Evolutionary conservation across 352 stramenopile species (phyloP), one percentile per base, ranked within the genome.

Genomic region (Phytopythium chamaehyphon): DNA sequence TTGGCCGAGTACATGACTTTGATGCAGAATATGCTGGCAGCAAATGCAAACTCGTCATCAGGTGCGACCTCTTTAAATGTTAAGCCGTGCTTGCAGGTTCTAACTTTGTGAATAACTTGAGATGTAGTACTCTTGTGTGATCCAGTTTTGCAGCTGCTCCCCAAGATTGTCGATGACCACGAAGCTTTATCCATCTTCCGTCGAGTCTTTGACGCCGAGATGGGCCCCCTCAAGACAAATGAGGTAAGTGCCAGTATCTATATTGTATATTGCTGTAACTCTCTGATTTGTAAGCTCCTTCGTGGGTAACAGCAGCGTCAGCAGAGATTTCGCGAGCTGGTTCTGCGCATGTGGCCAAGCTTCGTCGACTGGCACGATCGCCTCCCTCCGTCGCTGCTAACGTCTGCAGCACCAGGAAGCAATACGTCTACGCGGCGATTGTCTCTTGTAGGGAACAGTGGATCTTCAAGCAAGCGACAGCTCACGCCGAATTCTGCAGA

Each of bases 321-420:
- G 24, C 24, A 44, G 15, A 82, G 79, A 47, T 88, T 90, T 38
- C 67, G 83, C 22, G 72, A 87, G 39, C 64, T 92, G 19, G 76
- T 89, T 40, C 54, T 92, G 22, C 76, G 81, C 11, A 88, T 92
- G 76, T 92, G 81, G 81, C 76, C 81, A 3, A 78, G 75, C 9
- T 87, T 88, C 43, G 60, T 88, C 33, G 61, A 82, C 1, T 78
- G 76, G 54, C 62, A 67, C 18, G 73, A 79, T 3, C 35, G 43
- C 18, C 54, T 88, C 0, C 74, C 77, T 10, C 47, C 59, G 6
- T 69, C 73, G 6, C 26, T 83, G 14, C 21, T 86, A 9, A 39
- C 66, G 18, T 47, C 24, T 37, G 19, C 12, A 12, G n/a, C 48
- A 14, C 16, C n/a, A 33, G 28, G 9, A 33, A 33, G 9, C 48